Percentiles rank a stretch among this genome's conserved stretches.
These are phyloP conservation scores for Daldinia decipiens DNA, from an alignment of 495 filamentous ascomycete genomes.

Conservation along the genomic window DNA sequence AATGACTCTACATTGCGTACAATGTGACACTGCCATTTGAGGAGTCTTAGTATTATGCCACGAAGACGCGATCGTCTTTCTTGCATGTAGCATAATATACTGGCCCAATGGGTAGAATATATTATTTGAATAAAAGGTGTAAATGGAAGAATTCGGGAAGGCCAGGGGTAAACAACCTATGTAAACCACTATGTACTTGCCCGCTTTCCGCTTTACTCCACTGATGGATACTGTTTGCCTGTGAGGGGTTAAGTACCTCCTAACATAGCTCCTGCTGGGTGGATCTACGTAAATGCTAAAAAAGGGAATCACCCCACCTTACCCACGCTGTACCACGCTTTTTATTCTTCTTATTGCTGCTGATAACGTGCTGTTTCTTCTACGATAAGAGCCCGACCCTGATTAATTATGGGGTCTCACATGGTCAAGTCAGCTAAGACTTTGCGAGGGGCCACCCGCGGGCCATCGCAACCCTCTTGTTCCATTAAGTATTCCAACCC, in stretches of 20 bases:
- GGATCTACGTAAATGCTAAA: not conserved
- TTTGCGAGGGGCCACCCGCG: conserved; percentile 32
- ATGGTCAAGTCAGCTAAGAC: conserved; percentile 46
- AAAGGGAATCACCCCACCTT: conserved; percentile 34
- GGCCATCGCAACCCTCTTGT: conserved; percentile 26
- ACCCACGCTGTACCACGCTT: not conserved
- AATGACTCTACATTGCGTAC: conserved; percentile 7
- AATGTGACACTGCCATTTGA: conserved; percentile 19
- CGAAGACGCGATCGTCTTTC: conserved; percentile 30
- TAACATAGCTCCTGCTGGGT: not conserved
- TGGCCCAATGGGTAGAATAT: conserved; percentile 18
- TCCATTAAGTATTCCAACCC: conserved; percentile 6
- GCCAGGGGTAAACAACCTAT: conserved; percentile 16
- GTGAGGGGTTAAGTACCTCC: conserved; percentile 5
- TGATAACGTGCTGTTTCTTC: conserved; percentile 21
- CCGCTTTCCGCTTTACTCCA: not conserved
- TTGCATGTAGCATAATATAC: conserved; percentile 11
- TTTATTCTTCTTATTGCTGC: not conserved
- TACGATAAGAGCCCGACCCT: conserved; percentile 36
- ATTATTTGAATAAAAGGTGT: conserved; percentile 4
- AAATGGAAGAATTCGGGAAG: conserved; percentile 27
- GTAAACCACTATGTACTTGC: not conserved
- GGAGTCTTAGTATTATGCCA: conserved; percentile 29
- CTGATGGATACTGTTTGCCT: not conserved
- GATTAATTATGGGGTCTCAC: conserved; percentile 41